phyloP scores from a whole-genome alignment of 176 grass and related monocot genomes.

The Calamus simplicifolius region DNA sequence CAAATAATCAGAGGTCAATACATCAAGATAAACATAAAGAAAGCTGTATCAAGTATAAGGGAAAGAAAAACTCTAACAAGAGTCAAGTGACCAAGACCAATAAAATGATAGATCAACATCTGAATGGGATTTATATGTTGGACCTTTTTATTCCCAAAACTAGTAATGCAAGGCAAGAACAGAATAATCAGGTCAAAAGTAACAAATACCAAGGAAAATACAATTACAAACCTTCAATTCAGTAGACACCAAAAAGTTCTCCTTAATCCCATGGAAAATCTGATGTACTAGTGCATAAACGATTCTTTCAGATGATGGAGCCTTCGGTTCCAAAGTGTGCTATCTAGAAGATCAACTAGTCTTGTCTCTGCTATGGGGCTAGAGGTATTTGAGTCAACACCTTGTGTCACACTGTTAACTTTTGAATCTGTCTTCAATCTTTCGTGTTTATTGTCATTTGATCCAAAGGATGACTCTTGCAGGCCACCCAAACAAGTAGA shows the following conservation, averaged over 20 bases:
- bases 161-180: background rate
- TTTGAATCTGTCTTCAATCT: slow-evolving; percentile 43
- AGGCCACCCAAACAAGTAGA: slow-evolving; percentile 18
- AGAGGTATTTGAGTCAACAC: slow-evolving; percentile 37
- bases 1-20: too few species aligned
- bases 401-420: slow-evolving; percentile 24
- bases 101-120: too few species aligned
- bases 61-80: too few species aligned
- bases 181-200: background rate
- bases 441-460: slow-evolving; percentile 41
- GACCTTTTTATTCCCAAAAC: too few species aligned
- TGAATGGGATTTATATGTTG: too few species aligned
- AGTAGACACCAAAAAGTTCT: slow-evolving; percentile 86
- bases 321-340: slow-evolving; percentile 81
- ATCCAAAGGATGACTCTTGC: slow-evolving; percentile 30
- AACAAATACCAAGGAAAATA: background rate
- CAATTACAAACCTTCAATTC: slow-evolving; percentile 64
- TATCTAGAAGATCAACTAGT: slow-evolving; percentile 82
- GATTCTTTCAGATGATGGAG: slow-evolving; percentile 74
- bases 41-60: too few species aligned
- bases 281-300: slow-evolving; percentile 84
- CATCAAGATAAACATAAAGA: too few species aligned
- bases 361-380: slow-evolving; percentile 38
- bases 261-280: slow-evolving; percentile 94
- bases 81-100: too few species aligned